Conservation (phyloP, 805 yeast genomes). For the Komagataella mondaviorum region DNA sequence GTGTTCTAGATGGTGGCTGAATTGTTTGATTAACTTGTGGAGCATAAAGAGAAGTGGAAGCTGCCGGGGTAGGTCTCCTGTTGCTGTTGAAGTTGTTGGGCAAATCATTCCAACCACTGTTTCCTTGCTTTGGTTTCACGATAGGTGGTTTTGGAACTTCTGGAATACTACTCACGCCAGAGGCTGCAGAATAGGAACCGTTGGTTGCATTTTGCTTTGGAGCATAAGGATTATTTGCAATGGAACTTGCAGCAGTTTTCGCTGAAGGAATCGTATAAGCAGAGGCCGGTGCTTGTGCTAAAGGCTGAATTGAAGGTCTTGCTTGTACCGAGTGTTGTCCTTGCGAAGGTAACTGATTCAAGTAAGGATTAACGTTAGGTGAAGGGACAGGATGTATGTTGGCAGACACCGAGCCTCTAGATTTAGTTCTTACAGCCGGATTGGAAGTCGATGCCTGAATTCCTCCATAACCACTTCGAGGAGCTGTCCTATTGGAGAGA, state of each 20-base stretch:
- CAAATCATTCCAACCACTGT: background rate
- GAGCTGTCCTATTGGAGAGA: background rate
- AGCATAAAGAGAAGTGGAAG: background rate
- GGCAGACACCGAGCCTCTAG: background rate
- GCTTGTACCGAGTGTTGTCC: background rate
- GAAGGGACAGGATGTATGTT: background rate
- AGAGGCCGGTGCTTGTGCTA: background rate
- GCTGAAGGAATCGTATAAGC: background rate
- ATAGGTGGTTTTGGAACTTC: background rate
- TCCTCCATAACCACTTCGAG: background rate
- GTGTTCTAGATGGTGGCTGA: conserved; percentile 2
- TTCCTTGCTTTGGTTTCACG: background rate
- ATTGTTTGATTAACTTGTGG: background rate
- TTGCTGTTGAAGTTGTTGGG: background rate
- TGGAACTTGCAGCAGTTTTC: conserved; percentile 3
- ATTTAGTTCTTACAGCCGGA: background rate
- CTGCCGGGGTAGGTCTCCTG: background rate
- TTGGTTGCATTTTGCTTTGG: conserved; percentile 15
- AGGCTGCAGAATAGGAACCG: background rate
- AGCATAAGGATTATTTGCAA: conserved; percentile 17
- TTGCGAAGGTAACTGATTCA: background rate
- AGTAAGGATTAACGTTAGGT: background rate
- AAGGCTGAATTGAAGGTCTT: background rate
- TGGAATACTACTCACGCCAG: background rate
- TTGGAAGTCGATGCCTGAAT: conserved; percentile 2